Conservation (phyloP, 306 rosid species). For the Macrotyloma uniflorum region DNA sequence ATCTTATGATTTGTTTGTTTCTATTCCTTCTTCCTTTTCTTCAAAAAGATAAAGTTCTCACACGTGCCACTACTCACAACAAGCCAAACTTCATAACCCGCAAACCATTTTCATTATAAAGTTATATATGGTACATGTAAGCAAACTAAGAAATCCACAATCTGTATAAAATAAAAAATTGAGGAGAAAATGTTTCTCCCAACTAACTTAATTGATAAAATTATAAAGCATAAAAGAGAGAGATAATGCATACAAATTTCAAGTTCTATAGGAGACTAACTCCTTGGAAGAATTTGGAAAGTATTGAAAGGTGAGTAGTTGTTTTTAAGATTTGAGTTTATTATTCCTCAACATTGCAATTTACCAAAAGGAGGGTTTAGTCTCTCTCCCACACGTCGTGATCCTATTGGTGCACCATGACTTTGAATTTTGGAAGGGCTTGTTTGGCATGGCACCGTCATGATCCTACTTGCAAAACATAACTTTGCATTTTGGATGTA, state of each 20-base stretch:
- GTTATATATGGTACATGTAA: not conserved
- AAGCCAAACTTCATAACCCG: conserved; percentile 29
- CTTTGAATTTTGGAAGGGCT: not conserved
- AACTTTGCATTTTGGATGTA: not conserved
- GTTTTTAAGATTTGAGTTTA: not conserved
- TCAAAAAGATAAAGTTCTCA: not conserved
- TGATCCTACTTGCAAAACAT: conserved; percentile 2
- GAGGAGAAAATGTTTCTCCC: not conserved
- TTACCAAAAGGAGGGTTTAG: not conserved
- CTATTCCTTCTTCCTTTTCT: not conserved
- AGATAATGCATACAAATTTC: too few relatives aligned
- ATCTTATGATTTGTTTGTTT: conserved; percentile 38
- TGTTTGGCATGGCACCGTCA: conserved; percentile 25
- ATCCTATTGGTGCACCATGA: conserved; percentile 22
- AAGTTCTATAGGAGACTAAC: not conserved
- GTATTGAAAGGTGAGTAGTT: too few relatives aligned
- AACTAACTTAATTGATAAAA: too few relatives aligned
- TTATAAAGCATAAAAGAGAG: too few relatives aligned
- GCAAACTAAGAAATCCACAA: not conserved
- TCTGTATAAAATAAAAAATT: not conserved
- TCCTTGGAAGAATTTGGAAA: too few relatives aligned
- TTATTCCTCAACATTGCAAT: not conserved
- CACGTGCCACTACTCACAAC: conserved; percentile 23
- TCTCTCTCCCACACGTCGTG: conserved; percentile 23
- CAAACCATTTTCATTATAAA: conserved; percentile 20